Evolutionary conservation across 108 stramenopile genomes (phyloP).

Genomic region (Phaeodactylum tricornutum): DNA sequence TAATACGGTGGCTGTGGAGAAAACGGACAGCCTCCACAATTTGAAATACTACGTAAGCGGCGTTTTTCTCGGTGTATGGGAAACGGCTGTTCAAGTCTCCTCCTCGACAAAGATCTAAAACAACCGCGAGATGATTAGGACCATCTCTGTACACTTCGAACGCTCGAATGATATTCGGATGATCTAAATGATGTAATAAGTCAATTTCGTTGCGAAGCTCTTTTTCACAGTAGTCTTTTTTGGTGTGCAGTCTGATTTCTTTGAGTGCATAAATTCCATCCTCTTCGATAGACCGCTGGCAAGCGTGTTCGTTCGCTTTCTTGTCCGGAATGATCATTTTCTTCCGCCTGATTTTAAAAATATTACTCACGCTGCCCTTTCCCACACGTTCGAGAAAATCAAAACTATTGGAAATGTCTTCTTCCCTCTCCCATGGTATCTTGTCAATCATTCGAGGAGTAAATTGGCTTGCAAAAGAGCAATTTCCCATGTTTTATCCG

Average conservation of each 20-base stretch:
- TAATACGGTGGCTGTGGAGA: conserved; percentile 38
- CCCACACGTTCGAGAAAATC: not conserved
- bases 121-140: conserved; percentile 50
- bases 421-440: too few species aligned
- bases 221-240: conserved; percentile 44
- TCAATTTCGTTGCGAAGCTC: conserved; percentile 86
- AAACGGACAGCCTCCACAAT: conserved; percentile 42
- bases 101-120: conserved; percentile 68
- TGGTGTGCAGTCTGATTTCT: conserved; percentile 37
- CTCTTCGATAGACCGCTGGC: not conserved
- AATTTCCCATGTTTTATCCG: too few species aligned
- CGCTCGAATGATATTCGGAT: conserved; percentile 90
- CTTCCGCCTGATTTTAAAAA: not conserved
- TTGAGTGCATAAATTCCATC: conserved; percentile 44
- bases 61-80: conserved; percentile 60
- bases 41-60: conserved; percentile 43
- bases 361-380: not conserved
- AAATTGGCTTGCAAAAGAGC: too few species aligned
- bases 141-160: conserved; percentile 66
- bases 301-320: not conserved
- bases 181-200: conserved; percentile 58
- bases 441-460: too few species aligned
- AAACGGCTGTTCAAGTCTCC: conserved; percentile 56
- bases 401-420: too few species aligned
- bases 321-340: not conserved